These are phyloP conservation scores for Paraleonurus japonicus DNA, from an alignment of 257 asterid genomes.

Conservation along the genomic window DNA sequence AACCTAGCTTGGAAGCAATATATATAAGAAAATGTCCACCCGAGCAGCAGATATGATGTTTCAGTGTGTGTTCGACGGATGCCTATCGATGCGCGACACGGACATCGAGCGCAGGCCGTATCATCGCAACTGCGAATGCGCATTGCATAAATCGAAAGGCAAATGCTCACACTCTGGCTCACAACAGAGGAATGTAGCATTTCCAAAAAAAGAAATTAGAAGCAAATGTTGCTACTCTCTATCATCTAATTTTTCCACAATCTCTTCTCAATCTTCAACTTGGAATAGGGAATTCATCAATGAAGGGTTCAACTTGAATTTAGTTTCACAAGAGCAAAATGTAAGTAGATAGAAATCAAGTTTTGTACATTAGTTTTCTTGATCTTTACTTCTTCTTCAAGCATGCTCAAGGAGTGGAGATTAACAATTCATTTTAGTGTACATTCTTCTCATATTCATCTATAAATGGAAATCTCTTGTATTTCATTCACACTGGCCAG, in stretches of 20 bases:
- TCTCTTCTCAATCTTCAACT: constrained; percentile 7
- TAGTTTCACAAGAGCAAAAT: constrained; percentile 10
- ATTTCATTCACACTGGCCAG: too few species aligned
- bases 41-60: constrained; percentile 33
- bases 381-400: background rate
- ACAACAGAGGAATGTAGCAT: constrained; percentile 26
- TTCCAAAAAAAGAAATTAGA: constrained; percentile 11
- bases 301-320: background rate
- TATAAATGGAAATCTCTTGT: background rate
- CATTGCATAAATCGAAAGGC: constrained; percentile 34
- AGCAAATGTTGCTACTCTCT: background rate
- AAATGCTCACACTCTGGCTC: constrained; percentile 17
- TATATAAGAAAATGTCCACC: constrained; percentile 25
- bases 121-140: constrained; percentile 41
- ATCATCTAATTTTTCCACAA: constrained; percentile 8
- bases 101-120: constrained; percentile 45
- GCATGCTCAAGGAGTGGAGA: background rate
- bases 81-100: constrained; percentile 32
- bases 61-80: constrained; percentile 32
- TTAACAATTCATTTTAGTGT: background rate
- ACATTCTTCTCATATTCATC: background rate
- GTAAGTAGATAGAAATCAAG: background rate
- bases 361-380: background rate
- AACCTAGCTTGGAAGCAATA: background rate
- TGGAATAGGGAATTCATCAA: background rate